These are phyloP conservation scores for Penicillium samsonianum DNA, from an alignment of 495 filamentous ascomycete species.

Conservation along the genomic window DNA sequence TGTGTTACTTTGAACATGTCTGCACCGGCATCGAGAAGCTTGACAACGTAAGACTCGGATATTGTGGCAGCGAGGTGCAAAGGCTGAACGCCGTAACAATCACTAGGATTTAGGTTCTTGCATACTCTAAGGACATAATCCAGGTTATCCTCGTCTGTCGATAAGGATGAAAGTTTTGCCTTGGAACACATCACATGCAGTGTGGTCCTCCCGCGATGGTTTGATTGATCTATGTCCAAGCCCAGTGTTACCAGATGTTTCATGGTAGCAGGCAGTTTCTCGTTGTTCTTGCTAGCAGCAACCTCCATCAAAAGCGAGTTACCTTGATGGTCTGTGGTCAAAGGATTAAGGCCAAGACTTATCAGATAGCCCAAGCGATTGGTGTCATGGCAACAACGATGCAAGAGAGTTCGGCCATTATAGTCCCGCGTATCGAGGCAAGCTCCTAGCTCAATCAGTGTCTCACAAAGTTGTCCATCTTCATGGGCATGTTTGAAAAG, in stretches of 20 bases:
- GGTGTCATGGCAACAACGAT: not conserved
- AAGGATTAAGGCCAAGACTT: conserved; percentile 10
- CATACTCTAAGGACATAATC: conserved; percentile 17
- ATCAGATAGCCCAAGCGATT: too few relatives aligned
- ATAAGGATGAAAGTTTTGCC: not conserved
- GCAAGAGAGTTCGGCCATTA: conserved; percentile 23
- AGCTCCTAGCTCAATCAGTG: conserved; percentile 13
- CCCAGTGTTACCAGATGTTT: conserved; percentile 10
- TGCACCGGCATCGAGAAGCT: conserved; percentile 23
- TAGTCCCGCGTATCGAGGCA: conserved; percentile 22
- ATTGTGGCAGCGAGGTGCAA: conserved; percentile 24
- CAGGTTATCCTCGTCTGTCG: not conserved
- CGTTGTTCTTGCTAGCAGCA: not conserved
- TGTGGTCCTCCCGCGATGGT: conserved; percentile 17
- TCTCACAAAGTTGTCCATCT: not conserved
- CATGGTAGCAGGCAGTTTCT: not conserved
- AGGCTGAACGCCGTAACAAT: conserved; percentile 19
- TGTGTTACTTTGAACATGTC: conserved; percentile 14
- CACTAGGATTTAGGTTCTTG: conserved; percentile 11
- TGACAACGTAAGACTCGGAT: conserved; percentile 17
- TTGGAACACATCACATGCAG: conserved; percentile 14
- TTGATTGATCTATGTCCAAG: conserved; percentile 17
- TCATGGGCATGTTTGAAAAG: conserved; percentile 11
- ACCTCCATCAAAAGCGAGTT: conserved; percentile 23
- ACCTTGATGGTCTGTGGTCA: conserved; percentile 14